A percentile compares a stretch with the other conserved stretches of the same genome.
Evolutionary conservation across 352 stramenopile genomes (phyloP).

Genomic region (Globisporangium ultimum): DNA sequence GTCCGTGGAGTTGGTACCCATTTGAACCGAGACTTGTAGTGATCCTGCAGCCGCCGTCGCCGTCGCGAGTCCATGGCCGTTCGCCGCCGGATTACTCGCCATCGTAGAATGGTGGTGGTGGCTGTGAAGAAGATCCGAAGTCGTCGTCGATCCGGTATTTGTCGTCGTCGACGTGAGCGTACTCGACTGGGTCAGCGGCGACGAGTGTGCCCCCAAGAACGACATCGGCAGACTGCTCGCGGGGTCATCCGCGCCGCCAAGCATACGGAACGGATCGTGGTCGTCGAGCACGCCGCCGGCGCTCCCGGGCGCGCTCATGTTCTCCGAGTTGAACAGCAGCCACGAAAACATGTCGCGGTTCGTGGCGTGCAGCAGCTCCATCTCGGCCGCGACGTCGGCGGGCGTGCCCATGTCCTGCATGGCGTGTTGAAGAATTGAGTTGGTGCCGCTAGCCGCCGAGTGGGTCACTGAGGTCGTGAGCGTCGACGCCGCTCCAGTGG

Average conservation of each 20-base stretch:
- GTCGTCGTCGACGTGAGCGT: neutral
- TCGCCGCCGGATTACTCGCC: neutral
- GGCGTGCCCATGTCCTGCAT: slow-evolving; percentile 20
- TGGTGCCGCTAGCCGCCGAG: neutral
- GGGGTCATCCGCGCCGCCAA: slow-evolving; percentile 27
- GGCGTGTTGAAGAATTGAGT: slow-evolving; percentile 14
- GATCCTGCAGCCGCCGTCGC: slow-evolving; percentile 13
- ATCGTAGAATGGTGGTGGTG: slow-evolving; percentile 4
- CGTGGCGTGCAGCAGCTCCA: slow-evolving; percentile 61
- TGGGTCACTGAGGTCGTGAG: neutral
- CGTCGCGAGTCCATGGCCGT: slow-evolving; percentile 8
- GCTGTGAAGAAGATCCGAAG: slow-evolving; percentile 6
- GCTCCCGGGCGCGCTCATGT: slow-evolving; percentile 51
- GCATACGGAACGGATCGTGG: slow-evolving; percentile 72
- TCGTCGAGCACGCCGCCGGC: slow-evolving; percentile 34
- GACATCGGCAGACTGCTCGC: slow-evolving; percentile 27
- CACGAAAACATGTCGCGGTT: slow-evolving; percentile 87
- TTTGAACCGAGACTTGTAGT: slow-evolving; percentile 17
- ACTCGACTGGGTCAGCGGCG: slow-evolving; percentile 19
- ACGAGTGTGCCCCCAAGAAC: slow-evolving; percentile 23
- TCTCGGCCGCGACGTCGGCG: slow-evolving; percentile 37
- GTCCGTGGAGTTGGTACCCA: slow-evolving; percentile 6
- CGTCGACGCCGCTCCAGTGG: neutral
- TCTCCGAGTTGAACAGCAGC: slow-evolving; percentile 84
- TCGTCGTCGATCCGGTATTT: slow-evolving; percentile 9